Conservation (phyloP, 805 yeast genomes). For the Allodekkera sacchari region DNA sequence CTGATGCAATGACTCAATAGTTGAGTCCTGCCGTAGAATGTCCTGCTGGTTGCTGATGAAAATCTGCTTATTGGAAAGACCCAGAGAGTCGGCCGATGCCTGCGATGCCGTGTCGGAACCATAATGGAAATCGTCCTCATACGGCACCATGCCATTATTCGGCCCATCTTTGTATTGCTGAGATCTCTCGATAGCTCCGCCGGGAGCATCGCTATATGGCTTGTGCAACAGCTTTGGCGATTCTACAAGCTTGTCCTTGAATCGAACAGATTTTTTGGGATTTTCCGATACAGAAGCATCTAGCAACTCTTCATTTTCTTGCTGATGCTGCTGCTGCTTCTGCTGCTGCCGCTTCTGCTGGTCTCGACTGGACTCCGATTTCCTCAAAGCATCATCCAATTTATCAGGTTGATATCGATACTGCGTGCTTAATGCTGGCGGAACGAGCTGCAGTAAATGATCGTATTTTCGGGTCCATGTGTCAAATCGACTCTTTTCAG, state of each 20-base stretch:
- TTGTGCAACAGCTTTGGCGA: conserved; percentile 4
- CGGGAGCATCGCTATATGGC: conserved; percentile 5
- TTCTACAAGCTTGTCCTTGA: conserved; percentile 11
- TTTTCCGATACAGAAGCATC: background rate
- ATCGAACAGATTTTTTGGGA: conserved; percentile 14
- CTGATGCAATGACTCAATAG: conserved; percentile 30
- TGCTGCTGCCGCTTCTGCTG: background rate
- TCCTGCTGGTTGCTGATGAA: conserved; percentile 37
- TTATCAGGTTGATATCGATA: background rate
- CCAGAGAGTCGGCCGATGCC: conserved; percentile 7
- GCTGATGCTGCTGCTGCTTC: background rate
- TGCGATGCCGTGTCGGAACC: conserved; percentile 1
- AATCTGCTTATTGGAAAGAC: conserved; percentile 21
- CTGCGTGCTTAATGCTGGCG: background rate
- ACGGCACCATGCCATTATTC: conserved; percentile 1
- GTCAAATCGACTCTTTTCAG: background rate
- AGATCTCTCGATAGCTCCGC: background rate
- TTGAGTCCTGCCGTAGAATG: conserved; percentile 36
- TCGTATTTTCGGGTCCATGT: background rate
- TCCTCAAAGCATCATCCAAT: background rate
- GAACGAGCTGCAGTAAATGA: background rate
- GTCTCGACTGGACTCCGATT: background rate
- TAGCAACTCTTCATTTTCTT: background rate
- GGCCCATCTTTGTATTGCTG: background rate
- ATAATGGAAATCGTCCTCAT: conserved; percentile 1